A percentile compares a stretch with the other conserved stretches of the same genome.
phyloP scores from a whole-genome alignment of 2,329 filamentous ascomycete species.

The Alternaria arbusti region DNA sequence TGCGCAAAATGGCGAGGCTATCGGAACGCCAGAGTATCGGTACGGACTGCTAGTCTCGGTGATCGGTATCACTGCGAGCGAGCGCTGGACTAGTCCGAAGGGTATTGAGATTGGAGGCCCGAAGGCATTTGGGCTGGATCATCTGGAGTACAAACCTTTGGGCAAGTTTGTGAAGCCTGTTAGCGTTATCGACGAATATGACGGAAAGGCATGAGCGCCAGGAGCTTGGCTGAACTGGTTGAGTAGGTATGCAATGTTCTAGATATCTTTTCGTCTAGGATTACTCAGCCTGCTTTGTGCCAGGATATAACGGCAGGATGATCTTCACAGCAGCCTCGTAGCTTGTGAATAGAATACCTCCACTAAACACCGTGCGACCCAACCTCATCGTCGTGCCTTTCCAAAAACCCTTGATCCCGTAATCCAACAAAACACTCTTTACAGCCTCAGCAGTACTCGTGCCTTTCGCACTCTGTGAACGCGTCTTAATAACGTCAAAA shows the following conservation, averaged over 20 bases:
- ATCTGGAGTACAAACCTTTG: slow-evolving; percentile 58
- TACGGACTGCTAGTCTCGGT: slow-evolving; percentile 62
- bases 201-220: slow-evolving; percentile 15
- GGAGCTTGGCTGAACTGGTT: not conserved
- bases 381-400: slow-evolving; percentile 72
- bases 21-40: slow-evolving; percentile 62
- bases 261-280: slow-evolving; percentile 22
- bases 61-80: slow-evolving; percentile 61
- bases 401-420: slow-evolving; percentile 68
- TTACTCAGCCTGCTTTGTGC: slow-evolving; percentile 22
- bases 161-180: slow-evolving; percentile 60
- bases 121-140: slow-evolving; percentile 56
- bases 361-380: slow-evolving; percentile 67
- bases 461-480: slow-evolving; percentile 65
- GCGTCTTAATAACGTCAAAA: slow-evolving; percentile 69
- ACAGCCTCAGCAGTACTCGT: slow-evolving; percentile 65
- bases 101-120: slow-evolving; percentile 61
- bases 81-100: slow-evolving; percentile 59
- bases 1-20: slow-evolving; percentile 55
- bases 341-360: slow-evolving; percentile 70
- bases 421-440: slow-evolving; percentile 60
- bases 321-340: slow-evolving; percentile 64
- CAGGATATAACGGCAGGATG: slow-evolving; percentile 51
- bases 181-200: slow-evolving; percentile 62
- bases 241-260: not conserved